phyloP scores from a whole-genome alignment of 2,329 filamentous ascomycete species.

The Epicoccum sorghinum region DNA sequence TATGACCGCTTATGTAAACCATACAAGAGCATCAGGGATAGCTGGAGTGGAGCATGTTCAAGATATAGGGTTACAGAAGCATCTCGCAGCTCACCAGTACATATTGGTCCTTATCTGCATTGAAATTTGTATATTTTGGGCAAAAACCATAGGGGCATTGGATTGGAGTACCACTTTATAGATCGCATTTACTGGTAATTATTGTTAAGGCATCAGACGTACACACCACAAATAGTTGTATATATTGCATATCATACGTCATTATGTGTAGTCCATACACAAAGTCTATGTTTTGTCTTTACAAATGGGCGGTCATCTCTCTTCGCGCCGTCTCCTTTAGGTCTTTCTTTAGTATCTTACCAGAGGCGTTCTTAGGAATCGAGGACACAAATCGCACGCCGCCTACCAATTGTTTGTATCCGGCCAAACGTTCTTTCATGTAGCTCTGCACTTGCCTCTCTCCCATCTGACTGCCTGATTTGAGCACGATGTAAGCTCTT shows the following conservation, averaged over 20 bases:
- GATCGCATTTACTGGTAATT: neutral
- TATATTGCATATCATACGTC: neutral
- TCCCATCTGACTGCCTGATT: slow-evolving; percentile 25
- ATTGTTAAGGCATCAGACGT: neutral
- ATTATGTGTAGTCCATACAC: too few relatives aligned
- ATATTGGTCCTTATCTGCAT: slow-evolving; percentile 5
- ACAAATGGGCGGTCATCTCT: slow-evolving; percentile 30
- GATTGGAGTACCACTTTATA: neutral
- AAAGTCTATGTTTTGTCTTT: neutral
- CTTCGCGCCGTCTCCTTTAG: slow-evolving; percentile 34
- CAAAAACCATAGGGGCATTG: neutral
- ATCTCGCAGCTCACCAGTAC: slow-evolving; percentile 9
- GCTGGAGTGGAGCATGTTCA: neutral
- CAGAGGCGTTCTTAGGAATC: slow-evolving; percentile 42
- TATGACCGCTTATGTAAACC: slow-evolving; percentile 3
- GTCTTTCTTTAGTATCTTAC: slow-evolving; percentile 43
- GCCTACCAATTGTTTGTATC: slow-evolving; percentile 47
- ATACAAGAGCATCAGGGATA: slow-evolving; percentile 1
- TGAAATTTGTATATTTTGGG: slow-evolving; percentile 5
- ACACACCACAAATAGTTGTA: neutral
- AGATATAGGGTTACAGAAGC: slow-evolving; percentile 1
- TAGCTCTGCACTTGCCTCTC: slow-evolving; percentile 36
- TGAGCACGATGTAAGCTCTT: slow-evolving; percentile 55
- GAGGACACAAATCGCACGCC: slow-evolving; percentile 38
- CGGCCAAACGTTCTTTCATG: slow-evolving; percentile 39